A percentile compares a stretch with the other conserved stretches of the same genome.
phyloP scores from a whole-genome alignment of 1,284 basidiomycete genomes.

The Microbotryum scabiosae region DNA sequence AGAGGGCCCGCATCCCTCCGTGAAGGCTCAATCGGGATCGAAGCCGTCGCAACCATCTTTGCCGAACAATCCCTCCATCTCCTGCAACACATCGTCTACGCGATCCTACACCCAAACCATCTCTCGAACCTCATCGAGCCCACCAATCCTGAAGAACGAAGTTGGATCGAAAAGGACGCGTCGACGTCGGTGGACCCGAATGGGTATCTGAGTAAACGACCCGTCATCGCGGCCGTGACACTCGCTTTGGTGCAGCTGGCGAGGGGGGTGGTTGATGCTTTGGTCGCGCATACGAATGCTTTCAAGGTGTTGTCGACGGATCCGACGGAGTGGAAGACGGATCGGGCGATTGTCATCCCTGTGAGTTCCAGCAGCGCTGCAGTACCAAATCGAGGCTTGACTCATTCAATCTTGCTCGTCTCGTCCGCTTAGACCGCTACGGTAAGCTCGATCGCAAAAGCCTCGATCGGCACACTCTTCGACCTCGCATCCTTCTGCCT shows the following conservation, averaged over 20 bases:
- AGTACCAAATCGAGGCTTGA: not conserved
- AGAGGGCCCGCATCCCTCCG: too few species aligned
- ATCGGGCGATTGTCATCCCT: conserved; percentile 60
- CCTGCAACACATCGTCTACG: conserved; percentile 81
- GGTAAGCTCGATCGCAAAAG: conserved; percentile 63
- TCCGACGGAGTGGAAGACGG: conserved; percentile 59
- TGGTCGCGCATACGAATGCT: conserved; percentile 61
- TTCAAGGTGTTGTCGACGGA: conserved; percentile 59
- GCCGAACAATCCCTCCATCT: conserved; percentile 50
- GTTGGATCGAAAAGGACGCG: conserved; percentile 50
- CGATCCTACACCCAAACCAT: conserved; percentile 80
- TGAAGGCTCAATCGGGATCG: not conserved
- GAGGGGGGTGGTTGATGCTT: conserved; percentile 57
- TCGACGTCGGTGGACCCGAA: conserved; percentile 44
- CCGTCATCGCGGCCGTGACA: conserved; percentile 60
- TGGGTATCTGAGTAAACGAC: conserved; percentile 54
- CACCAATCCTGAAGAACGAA: conserved; percentile 63
- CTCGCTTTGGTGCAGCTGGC: conserved; percentile 61
- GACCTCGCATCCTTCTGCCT: conserved; percentile 64
- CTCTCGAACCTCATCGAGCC: conserved; percentile 71
- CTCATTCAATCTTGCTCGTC: too few species aligned
- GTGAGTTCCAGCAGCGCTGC: conserved; percentile 47
- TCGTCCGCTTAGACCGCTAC: conserved; percentile 44
- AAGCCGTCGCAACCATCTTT: conserved; percentile 6
- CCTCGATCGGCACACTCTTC: conserved; percentile 66